These are phyloP conservation scores for Otatea glauca DNA, from an alignment of 176 grass and related monocot species.

Conservation along the genomic window DNA sequence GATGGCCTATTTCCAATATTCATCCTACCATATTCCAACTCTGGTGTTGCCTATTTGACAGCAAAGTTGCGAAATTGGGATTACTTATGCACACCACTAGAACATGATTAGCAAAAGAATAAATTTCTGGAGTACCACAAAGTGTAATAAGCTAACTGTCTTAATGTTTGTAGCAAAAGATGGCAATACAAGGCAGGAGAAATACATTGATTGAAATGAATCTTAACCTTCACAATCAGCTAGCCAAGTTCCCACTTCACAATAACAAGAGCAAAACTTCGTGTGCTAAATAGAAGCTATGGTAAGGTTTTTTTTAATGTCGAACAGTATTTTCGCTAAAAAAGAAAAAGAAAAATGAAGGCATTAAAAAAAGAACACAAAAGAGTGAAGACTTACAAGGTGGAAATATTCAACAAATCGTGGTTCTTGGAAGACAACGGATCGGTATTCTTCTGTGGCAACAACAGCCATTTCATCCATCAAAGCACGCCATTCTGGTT, in stretches of 20 bases:
- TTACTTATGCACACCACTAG: constrained; percentile 11
- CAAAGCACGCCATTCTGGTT: constrained; percentile 82
- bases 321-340: background rate
- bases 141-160: too few species aligned
- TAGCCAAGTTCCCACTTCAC: background rate
- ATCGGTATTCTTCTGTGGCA: constrained; percentile 87
- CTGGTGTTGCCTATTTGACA: constrained; percentile 72
- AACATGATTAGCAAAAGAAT: background rate
- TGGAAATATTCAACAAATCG: constrained; percentile 98
- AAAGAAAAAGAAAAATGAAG: background rate
- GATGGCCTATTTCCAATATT: constrained; percentile 93
- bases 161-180: background rate
- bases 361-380: background rate
- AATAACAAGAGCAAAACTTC: background rate
- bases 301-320: background rate
- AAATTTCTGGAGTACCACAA: too few species aligned
- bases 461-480: constrained; percentile 93
- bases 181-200: background rate
- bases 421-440: constrained; percentile 86
- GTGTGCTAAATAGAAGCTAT: constrained; percentile 1
- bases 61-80: constrained; percentile 12
- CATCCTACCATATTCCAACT: constrained; percentile 93
- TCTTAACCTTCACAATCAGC: background rate
- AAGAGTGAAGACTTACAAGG: constrained; percentile 62
- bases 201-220: background rate